phyloP scores from a whole-genome alignment of 78 protist genomes.

The Dictyostelium brefeldianum region DNA sequence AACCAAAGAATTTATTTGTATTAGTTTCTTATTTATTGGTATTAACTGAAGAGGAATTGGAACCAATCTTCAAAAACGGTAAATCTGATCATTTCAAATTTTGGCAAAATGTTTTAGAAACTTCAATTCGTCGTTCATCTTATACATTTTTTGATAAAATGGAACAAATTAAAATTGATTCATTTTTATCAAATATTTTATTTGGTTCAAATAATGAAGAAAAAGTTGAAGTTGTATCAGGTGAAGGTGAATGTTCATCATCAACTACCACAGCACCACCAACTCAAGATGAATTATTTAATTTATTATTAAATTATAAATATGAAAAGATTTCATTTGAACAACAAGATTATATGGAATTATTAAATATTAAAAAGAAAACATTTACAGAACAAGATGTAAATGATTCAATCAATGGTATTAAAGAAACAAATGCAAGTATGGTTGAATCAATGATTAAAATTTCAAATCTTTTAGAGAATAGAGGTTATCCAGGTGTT shows the following conservation, averaged over 20 bases:
- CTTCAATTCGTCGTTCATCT: constrained; percentile 56
- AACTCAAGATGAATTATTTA: neutral
- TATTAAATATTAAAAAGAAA: constrained; percentile 4
- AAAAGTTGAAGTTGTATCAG: no score
- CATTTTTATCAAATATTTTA: constrained; percentile 4
- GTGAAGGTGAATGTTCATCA: no score
- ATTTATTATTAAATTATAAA: constrained; percentile 17
- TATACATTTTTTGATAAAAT: constrained; percentile 23
- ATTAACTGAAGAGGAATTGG: constrained; percentile 1
- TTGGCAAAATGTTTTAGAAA: constrained; percentile 48
- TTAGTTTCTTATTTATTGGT: constrained; percentile 26
- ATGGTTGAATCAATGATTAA: neutral
- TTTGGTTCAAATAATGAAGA: neutral
- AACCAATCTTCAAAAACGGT: neutral
- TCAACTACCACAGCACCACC: neutral
- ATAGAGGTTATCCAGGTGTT: constrained; percentile 65
- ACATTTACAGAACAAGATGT: neutral
- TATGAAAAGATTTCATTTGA: neutral
- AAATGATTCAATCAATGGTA: neutral
- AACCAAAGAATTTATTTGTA: constrained; percentile 74
- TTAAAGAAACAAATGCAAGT: neutral
- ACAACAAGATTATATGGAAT: neutral
- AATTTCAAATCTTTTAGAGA: constrained; percentile 28
- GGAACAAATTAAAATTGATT: constrained; percentile 53
- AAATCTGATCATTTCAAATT: constrained; percentile 9